Evolutionary conservation across 176 grass and related monocot genomes (phyloP), one percentile per base, ranked within the genome.

Genomic region (Paspalum notatum): DNA sequence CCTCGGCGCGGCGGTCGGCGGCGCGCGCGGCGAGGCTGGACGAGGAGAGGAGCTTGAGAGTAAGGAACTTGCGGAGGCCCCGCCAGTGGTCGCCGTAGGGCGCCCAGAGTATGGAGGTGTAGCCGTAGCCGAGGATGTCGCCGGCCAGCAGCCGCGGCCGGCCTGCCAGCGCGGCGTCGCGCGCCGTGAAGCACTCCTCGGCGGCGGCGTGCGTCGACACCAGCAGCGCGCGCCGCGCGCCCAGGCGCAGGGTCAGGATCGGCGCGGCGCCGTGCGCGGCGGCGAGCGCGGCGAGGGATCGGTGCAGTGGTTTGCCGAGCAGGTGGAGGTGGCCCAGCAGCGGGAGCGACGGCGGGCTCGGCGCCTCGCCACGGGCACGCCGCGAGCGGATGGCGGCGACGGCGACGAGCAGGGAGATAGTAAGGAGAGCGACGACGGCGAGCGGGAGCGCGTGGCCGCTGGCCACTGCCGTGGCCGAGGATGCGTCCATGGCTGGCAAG

Each of bases 311-410:
- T 65, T 62, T 87, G 55, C 87, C 75, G 55, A 91, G 37, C 16
- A 89, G 81, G 77, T 95, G 87, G 73, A 91, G 84, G 83, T 95
- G 92, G 16, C 92, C 92, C 8, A 94, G 66, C 61, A 94, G 44
- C 14, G 92, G 92, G 17, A 89, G 61, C 59, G 83, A 75, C 44
- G 83, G 79, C 9, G 80, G 79, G 21, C 66, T 68, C n/a, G 66
- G 66, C 20, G 66, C 42, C 41, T 11, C 11, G 18, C 20, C 11
- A 0, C 40, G 41, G 0, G 0, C 20, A 4, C 10, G 41, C 5
- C 40, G 54, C 20, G 21, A 1, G 18, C 7, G 8, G 42, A 17
- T 57, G 54, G 4, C 1, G 54, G 54, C 20, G 65, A n/a, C 5
- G 53, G 50, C 32, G 1, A 81, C 20, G 27, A 67, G 21, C 8